Evolutionary conservation across 371 early-diverging fungal genomes (phyloP).

Genomic region (Rhizomucor pusillus): DNA sequence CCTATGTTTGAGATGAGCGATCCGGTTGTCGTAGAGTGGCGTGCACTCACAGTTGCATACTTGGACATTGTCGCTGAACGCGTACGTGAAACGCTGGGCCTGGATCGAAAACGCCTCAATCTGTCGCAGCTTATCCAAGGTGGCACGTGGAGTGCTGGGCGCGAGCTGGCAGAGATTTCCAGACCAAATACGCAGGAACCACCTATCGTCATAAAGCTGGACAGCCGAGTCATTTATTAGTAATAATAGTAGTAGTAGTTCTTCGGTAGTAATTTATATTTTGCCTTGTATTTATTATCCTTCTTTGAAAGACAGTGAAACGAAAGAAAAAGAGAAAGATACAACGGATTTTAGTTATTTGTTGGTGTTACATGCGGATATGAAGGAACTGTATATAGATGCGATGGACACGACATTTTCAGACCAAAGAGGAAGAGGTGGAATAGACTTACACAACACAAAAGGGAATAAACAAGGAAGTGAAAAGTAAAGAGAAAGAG

Average conservation of each 20-base stretch:
- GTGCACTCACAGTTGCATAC: conserved; percentile 85
- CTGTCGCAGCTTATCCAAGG: conserved; percentile 88
- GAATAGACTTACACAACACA: no score
- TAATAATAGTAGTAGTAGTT: no score
- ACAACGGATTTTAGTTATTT: no score
- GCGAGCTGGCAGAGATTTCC: conserved; percentile 80
- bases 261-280: no score
- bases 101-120: conserved; percentile 60
- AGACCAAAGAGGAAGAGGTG: no score
- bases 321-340: background rate
- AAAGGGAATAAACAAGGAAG: background rate
- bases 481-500: background rate
- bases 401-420: no score
- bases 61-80: conserved; percentile 74
- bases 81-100: conserved; percentile 61
- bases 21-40: conserved; percentile 90
- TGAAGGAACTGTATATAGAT: no score
- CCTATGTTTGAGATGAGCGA: conserved; percentile 82
- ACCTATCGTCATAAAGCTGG: conserved; percentile 75
- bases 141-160: conserved; percentile 87
- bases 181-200: conserved; percentile 86
- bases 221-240: no score
- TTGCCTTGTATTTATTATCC: no score
- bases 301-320: no score
- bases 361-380: no score